Base-by-base conservation (phyloP, 305 asterid species). In the Caryopteris hybrid region DNA sequence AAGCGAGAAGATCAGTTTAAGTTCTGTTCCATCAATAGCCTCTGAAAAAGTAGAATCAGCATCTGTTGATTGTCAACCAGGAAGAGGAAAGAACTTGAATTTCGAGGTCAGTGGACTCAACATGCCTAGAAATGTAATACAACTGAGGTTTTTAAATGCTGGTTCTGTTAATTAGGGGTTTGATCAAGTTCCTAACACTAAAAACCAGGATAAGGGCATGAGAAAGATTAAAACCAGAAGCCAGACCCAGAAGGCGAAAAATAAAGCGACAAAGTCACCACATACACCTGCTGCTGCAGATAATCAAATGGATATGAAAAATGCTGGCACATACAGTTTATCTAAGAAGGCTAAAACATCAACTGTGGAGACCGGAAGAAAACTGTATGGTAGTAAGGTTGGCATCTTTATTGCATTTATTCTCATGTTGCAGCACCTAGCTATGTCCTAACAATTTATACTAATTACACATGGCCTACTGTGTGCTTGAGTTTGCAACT, bases 301-400 rank as follows among this genome's bases (percentile, higher is more conserved):
- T 43, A 71, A 57, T 59, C 69, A 66, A 64, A 65, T 48, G 76
- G 74, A 66, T 45, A 46, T 13, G 70, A 66, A 61, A 61, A 70
- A 22, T 62, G 64, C 45, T 27, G 31, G 68, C 31, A 64, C 58
- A 57, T 25, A 22, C 51, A 46, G 66, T 52, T 48, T 38, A 52
- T 62, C 78, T 3, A 3, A 39, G 69, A 68, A 66, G 68, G 72
- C 54, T 45, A 60, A 65, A 50, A 61, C 56, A 38, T 34, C 76
- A 0, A 14, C 20, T n/a, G 45, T 11, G 70, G 77, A 59, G 60
- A 50, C 84, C 54, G 64, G 31, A 45, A 80, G 76, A 65, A 80
- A 73, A 63, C 66, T 57, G 76, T 69, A 75, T 75, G 87, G 77
- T 20, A 78, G 78, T 75, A 64, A 56, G 79, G 79, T 57, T 53